Base-by-base conservation (phyloP, 352 stramenopile species). In the Globisporangium orthogonon region DNA sequence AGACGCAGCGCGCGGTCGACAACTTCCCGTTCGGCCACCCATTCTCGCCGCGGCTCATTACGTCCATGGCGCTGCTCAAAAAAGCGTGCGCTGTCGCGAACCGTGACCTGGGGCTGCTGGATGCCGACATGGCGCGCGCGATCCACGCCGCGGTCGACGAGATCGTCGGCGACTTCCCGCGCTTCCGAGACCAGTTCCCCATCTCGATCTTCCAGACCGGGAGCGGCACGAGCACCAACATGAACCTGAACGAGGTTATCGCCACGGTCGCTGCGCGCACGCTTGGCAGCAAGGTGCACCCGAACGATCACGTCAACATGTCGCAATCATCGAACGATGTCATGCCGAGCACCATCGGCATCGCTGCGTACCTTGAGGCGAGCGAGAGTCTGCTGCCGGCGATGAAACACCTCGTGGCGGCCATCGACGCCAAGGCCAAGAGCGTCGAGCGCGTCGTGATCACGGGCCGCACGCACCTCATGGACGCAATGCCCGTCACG, bases 241-340 rank as follows among this genome's bases (percentile, higher is more conserved):
- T 98, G 96, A 98, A 98, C 74, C 86, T 97, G 23, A 98, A 98
- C 75, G 93, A 98, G 74, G 95, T 98, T 3, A 74, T 98, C 41
- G 80, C 91, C 15, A 98, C 97, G 62, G 73, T 95, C 35, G 92
- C 94, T 9, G 65, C 50, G 15, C 61, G 56, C 49, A 63, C 65
- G 56, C 76, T 98, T 7, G 87, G 86, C 56, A 68, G 61, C 15
- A 92, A 85, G 7, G 89, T 98, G n/a, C 74, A 85, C 60, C 77
- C 77, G 37, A 87, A 87, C 61, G 77, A 87, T 63, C 73, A 87
- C 56, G 70, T 87, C 28, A 87, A 87, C 65, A 87, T 84, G 71
- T 83, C 67, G 15, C 77, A 87, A 54, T 87, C 77, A 29, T 86
- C 77, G 13, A 87, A 87, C 62, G 77, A 87, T 60, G 70, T 71